Evolutionary conservation across 1,284 basidiomycete species (phyloP), one percentile per base, ranked within the genome.

Genomic region (Caloboletus inedulis): DNA sequence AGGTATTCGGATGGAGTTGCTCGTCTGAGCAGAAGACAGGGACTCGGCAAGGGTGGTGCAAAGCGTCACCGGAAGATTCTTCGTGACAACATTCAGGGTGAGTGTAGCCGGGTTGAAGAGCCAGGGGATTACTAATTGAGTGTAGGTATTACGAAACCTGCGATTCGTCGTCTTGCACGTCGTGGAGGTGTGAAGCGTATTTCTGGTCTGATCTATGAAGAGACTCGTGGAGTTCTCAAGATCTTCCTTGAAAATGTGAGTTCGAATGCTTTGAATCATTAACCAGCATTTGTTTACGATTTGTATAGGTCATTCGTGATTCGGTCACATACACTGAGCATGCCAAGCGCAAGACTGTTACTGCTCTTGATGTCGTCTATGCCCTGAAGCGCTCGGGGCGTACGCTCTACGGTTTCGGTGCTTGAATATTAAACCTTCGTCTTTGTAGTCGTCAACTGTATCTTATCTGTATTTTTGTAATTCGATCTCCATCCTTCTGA

Each of bases 301-400:
- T 75, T 87, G 87, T 39, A 87, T 91, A 87, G 81, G 75, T 78
- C 44, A 90, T 92, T 62, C 83, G 87, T 70, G 90, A 94, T 77
- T 91, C 91, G 49, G 91, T 93, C 69, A 93, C 91, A 49, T 92
- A 93, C 79, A 90, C 88, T 53, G 90, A 92, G 72, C 90, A 93
- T 73, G 89, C 90, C 63, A 94, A 93, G 81, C 82, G 81, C 69
- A 91, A 91, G 84, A 91, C 89, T 33, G 88, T 92, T 58, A 89
- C 86, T 42, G 88, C 89, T 23, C 85, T 88, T 54, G 85, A 88
- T 64, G 84, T 88, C 59, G 87, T 91, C 58, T 90, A 91, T 73
- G 88, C 90, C 30, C 81, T 92, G 68, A 92, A 93, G 82, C 80
- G 89, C 51, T 86, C 86, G 45, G 87, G 87, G 58, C 80, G 87